These are phyloP conservation scores for Boletus patriciae DNA, from an alignment of 768 basidiomycete genomes.

Conservation along the genomic window DNA sequence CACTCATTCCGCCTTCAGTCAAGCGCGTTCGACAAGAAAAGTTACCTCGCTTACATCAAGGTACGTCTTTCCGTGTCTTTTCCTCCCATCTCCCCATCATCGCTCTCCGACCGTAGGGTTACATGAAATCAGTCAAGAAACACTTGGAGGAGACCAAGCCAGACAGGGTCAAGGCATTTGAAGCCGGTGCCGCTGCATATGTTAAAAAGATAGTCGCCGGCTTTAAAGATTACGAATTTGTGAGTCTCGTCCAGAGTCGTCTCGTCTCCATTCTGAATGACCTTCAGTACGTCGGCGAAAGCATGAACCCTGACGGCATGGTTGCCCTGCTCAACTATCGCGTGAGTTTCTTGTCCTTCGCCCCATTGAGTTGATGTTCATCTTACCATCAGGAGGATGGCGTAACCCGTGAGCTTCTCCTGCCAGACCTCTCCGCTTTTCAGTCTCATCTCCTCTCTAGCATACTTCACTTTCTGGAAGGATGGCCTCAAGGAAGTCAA, in stretches of 20 bases:
- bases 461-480: slow-evolving; percentile 96
- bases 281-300: slow-evolving; percentile 65
- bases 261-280: not conserved
- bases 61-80: slow-evolving; percentile 25
- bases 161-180: slow-evolving; percentile 70
- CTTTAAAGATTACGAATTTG: slow-evolving; percentile 95
- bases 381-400: slow-evolving; percentile 61
- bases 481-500: slow-evolving; percentile 85
- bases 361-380: slow-evolving; percentile 6
- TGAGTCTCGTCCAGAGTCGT: too few species aligned
- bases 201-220: slow-evolving; percentile 89
- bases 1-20: slow-evolving; percentile 86
- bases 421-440: not conserved
- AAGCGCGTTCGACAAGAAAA: slow-evolving; percentile 89
- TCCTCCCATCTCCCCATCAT: not conserved
- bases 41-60: slow-evolving; percentile 82
- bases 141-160: slow-evolving; percentile 55
- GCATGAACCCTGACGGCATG: slow-evolving; percentile 89
- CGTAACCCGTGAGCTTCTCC: slow-evolving; percentile 62
- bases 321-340: slow-evolving; percentile 94
- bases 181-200: slow-evolving; percentile 71
- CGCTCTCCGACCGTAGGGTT: slow-evolving; percentile 49
- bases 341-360: slow-evolving; percentile 38
- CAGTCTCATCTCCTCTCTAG: slow-evolving; percentile 38
- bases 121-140: slow-evolving; percentile 90